Evolutionary conservation across 2,329 filamentous ascomycete species (phyloP), one percentile per base, ranked within the genome.

Genomic region (Botrytis deweyae): DNA sequence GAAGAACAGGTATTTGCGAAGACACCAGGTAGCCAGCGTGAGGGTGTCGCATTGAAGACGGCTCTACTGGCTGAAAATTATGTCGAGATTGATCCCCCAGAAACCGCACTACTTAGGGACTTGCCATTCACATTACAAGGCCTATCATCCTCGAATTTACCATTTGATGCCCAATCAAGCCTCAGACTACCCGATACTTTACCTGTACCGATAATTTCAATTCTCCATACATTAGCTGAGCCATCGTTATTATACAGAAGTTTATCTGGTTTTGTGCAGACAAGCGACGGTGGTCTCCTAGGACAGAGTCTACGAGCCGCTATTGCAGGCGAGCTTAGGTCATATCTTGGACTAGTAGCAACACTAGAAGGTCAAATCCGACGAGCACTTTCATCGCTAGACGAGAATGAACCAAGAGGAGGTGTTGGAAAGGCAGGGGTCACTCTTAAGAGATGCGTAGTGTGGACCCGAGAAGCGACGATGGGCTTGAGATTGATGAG

Each of bases 391-490:
- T 87, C 91, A 8, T 89, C 91, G 12, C 84, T 96, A n/a, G 90
- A 93, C 76, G 89, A 92, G 70, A 85, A 86, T 2, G 88, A 88
- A 6, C 89, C 92, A 3, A 87, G 91, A 65, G 88, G 89, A 63
- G 91, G 92, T 2, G 90, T 97, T 71, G 92, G 93, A 9, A 96
- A 95, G 79, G 91, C 93, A 0, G 94, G 95, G 2, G 95, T 99
- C 22, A 99, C 96, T 0, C 85, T 99, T 69, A 98, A 98, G 82
- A 88, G 96, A 81, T 98, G 95, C 79, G 92, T 99, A 4, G 92
- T 99, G 38, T 99, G 97, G 97, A 98, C 95, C 14, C 90, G 95
- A 78, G 97, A 99, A 82, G 94, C 96, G 10, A 99, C 96, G 1
- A 97, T 98, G 91, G 96, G 95, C 0, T 84, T 99, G 78, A 90